Conservation (phyloP, 2,329 filamentous ascomycete species). For the Phialophora chinensis region DNA sequence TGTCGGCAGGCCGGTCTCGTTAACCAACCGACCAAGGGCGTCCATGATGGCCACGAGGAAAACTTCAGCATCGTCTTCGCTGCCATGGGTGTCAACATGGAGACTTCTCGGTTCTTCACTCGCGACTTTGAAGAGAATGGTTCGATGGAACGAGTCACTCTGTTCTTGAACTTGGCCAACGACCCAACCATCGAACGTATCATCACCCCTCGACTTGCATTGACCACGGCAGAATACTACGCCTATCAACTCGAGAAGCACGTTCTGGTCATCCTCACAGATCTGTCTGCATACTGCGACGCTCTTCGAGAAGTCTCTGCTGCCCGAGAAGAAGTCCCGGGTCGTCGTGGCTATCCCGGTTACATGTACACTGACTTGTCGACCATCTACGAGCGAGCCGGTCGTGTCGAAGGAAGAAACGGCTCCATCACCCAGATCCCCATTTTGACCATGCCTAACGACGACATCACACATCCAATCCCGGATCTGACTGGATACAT, state of each 20-base stretch:
- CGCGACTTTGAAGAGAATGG: conserved; percentile 99
- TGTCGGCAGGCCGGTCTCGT: conserved; percentile 96
- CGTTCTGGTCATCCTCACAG: conserved; percentile 97
- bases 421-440: conserved; percentile 99
- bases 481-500: conserved; percentile 99
- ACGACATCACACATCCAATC: conserved; percentile 98
- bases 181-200: conserved; percentile 99
- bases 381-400: conserved; percentile 98
- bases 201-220: conserved; percentile 95
- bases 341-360: conserved; percentile 98
- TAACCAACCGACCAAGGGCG: conserved; percentile 88
- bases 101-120: conserved; percentile 98
- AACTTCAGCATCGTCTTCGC: conserved; percentile 99
- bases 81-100: conserved; percentile 99
- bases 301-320: conserved; percentile 98
- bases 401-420: conserved; percentile 94
- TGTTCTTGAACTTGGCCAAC: conserved; percentile 99
- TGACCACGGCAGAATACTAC: conserved; percentile 99
- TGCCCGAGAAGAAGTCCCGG: conserved; percentile 96
- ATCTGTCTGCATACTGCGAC: conserved; percentile 97
- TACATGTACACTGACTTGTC: conserved; percentile 99
- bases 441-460: conserved; percentile 99
- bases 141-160: conserved; percentile 92
- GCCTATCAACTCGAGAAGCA: conserved; percentile 99
- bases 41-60: conserved; percentile 95